Base-by-base conservation (phyloP, 1,284 basidiomycete genomes). In the Macrocystidia cucumis region DNA sequence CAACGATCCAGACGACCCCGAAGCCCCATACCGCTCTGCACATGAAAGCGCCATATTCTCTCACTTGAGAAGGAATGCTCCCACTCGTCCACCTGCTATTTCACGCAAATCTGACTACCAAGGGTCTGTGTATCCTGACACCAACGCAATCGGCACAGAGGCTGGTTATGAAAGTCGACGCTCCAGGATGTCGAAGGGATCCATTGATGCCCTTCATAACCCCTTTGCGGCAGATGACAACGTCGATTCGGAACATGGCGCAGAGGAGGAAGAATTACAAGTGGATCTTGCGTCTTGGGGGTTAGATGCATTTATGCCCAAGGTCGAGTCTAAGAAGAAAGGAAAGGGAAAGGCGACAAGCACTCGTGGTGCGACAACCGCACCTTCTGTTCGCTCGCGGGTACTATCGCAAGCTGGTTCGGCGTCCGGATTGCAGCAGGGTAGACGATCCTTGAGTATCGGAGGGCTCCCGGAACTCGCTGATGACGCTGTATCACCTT, bases 221-320 rank as follows among this genome's bases (percentile, higher is more conserved):
- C 83, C 82, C 6, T 87, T 88, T 46, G 72, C 69, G 24, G 61
- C 63, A 21, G 78, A 76, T 39, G 76, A 76, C 24, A 65, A 67
- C 2, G 61, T 64, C 8, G 76, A 76, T 22, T 71, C 72, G 11
- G 77, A 77, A 22, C 72, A 68, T 5, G 61, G 59, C 3, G 60
- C 63, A 6, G 63, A 66, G 28, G 68, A 65, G 19, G 65, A 68
- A 28, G 73, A 67, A 11, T 43, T 82, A 31, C 84, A 88, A 50
- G 80, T 90, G 13, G 85, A 89, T 56, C 63, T 89, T 34, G 68
- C 81, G 2, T 88, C 85, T 13, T 89, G 87, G 85, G 85, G 85
- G 2, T 63, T 89, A 14, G 82, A 87, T 40, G 71, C 75, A 11
- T 76, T 86, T 54, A 73, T 86, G 39, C 68, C 78, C 0, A 80